Evolutionary conservation across 1,139 yeast genomes (phyloP), one percentile per base, ranked within the genome.

Genomic region (Taphrina communis): DNA sequence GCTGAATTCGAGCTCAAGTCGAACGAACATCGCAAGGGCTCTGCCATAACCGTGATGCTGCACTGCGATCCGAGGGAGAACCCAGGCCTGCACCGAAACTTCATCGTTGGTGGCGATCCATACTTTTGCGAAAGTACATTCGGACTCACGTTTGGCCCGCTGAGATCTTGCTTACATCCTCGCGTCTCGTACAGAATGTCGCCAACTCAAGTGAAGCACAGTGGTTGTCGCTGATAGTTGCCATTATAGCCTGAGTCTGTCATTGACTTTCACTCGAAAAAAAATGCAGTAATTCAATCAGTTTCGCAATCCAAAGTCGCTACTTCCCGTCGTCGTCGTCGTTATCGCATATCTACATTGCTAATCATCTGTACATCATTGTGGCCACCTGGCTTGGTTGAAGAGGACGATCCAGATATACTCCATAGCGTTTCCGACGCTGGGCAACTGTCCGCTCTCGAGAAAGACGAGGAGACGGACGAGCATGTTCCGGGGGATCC

Each of bases 1-100:
- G 58, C 58, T 6, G 21, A 36, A 17, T 35, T 53, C 17, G 58
- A 53, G 35, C 25, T 53, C 41, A 53, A 53, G 58, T 9, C 55
- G 31, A n/a, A 7, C 2, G 38, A 50, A 36, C 17, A n/a, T 17
- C 7, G 8, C 8, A 21, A 50, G 31, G 17, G 55, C 36, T 7
- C 36, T 25, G 42, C 41, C 41, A 21, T 53, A 12, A 11, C 9
- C 36, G 58, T 53, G 44, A 36, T 38, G 41, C 58, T 53, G 25
- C 58, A 36, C 21, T 53, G 58, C 58, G 42, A 53, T 38, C 41
- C 58, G 6, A 6, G 6, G 7, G 58, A 53, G 42, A 53, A 53
- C 17, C 58, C 58, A 6, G 42, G 44, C 12, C 58, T 53, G 14
- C 11, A 31, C 19, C 9, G 36, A 7, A 21, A 17, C n/a, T 53